Conservation (phyloP, 2,329 filamentous ascomycete species). For the Alternaria incomplexa region DNA sequence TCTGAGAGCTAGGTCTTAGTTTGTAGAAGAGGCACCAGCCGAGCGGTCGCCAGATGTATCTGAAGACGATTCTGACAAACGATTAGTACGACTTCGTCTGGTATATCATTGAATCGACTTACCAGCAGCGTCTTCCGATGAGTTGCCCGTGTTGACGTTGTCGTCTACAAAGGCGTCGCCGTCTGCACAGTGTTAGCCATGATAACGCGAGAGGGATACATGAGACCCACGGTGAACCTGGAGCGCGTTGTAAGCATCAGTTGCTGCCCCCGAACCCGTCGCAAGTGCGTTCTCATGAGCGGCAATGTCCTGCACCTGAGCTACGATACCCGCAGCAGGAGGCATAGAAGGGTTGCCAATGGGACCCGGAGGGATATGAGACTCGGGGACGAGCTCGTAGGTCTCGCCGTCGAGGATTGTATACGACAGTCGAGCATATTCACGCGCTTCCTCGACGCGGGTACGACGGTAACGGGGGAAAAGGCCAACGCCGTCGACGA, state of each 20-base stretch:
- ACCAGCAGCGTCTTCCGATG: neutral
- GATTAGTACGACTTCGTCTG: neutral
- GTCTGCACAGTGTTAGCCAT: neutral
- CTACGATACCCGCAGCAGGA: neutral
- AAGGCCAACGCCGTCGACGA: neutral
- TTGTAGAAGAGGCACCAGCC: neutral
- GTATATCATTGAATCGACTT: neutral
- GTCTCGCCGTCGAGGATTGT: neutral
- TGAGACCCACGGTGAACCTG: neutral
- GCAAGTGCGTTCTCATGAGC: neutral
- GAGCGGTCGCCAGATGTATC: neutral
- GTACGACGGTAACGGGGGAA: neutral
- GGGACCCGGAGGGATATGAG: neutral
- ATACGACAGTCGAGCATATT: neutral
- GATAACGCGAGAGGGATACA: rapidly evolving
- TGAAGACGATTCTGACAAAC: neutral
- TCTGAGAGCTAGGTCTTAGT: neutral
- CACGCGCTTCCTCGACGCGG: neutral
- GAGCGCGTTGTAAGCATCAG: neutral
- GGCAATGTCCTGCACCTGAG: neutral
- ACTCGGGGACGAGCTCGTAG: neutral
- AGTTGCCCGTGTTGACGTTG: neutral
- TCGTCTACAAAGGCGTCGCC: neutral
- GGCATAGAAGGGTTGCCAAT: neutral
- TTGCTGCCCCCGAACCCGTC: neutral